A percentile compares a stretch with the other conserved stretches of the same genome.
Evolutionary conservation across 768 basidiomycete genomes (phyloP).

Genomic region (Sutorius australiensis): DNA sequence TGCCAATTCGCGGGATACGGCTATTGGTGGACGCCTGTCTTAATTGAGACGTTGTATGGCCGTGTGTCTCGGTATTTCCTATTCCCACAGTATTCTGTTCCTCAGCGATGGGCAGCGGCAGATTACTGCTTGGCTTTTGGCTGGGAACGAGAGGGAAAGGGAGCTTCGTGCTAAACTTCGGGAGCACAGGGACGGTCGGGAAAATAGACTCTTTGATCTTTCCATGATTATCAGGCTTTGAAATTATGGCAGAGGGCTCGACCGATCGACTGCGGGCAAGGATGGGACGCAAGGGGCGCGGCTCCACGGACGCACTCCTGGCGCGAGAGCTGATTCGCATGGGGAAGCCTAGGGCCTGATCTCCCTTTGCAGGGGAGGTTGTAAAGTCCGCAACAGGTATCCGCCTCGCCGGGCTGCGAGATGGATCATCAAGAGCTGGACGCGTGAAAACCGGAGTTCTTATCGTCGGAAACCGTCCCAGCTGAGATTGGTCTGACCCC

Average conservation of each 20-base stretch:
- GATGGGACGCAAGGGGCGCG: conserved; percentile 16
- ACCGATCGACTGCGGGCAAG: conserved; percentile 30
- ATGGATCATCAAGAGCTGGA: conserved; percentile 36
- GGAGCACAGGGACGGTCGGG: conserved; percentile 7
- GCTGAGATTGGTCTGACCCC: conserved; percentile 18
- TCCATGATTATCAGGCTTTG: conserved; percentile 8
- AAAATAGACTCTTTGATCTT: conserved; percentile 22
- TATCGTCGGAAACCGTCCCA: conserved; percentile 11
- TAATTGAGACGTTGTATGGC: conserved; percentile 40
- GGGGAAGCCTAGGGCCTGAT: conserved; percentile 13
- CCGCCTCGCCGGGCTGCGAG: conserved; percentile 35
- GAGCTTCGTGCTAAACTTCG: conserved; percentile 15
- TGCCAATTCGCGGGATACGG: conserved; percentile 57
- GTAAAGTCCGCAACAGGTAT: conserved; percentile 28
- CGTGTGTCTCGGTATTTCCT: conserved; percentile 11
- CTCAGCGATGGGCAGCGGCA: conserved; percentile 33
- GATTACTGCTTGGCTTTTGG: conserved; percentile 18
- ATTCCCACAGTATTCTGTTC: conserved; percentile 20
- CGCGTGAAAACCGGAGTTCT: conserved; percentile 39
- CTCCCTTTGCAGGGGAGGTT: conserved; percentile 24
- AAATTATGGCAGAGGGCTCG: conserved; percentile 17
- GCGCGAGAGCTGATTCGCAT: conserved; percentile 18
- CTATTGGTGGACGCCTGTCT: conserved; percentile 47
- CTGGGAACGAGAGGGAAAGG: conserved; percentile 28
- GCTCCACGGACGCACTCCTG: conserved; percentile 37